Base-by-base conservation (phyloP, 2,329 filamentous ascomycete species). In the Fusarium aywerte region DNA sequence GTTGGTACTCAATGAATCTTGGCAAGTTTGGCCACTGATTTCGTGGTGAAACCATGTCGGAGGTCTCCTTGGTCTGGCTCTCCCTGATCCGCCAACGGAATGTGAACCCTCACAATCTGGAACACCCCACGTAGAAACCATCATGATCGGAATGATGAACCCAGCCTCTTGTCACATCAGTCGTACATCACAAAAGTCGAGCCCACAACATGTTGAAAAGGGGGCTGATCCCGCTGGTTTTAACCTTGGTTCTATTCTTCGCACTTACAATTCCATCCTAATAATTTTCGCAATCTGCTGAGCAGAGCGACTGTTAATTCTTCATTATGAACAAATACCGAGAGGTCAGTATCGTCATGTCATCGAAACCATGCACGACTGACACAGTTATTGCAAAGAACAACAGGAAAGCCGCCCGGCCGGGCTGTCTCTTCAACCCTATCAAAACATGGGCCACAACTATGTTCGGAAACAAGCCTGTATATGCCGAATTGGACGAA, bases 41-140 rank as follows among this genome's bases (percentile, higher is more conserved):
- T 35, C 23, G 20, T 18, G 3, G 23, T 43, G 16, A 49, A 40
- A 52, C 33, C 16, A n/a, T 54, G 21, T 16, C 42, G 16, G 13
- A 21, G n/a, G 23, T 13, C 25, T 21, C 32, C 20, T 52, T 47
- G 18, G 52, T 27, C 18, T 38, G 20, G 18, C 21, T 25, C 56
- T 55, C 65, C 64, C 62, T 67, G 58, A 69, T 69, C 49, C 25
- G 11, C 55, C n/a, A 44, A 40, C 47, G 68, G 68, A 70, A 70
- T 70, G 52, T 20, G 42, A 32, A 15, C 20, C 29, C 21, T 38
- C 50, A 27, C n/a, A 64, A 53, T 61, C 52, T 61, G 49, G 67
- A 58, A 65, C 65, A 58, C 25, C 25, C 20, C 16, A 55, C 31
- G 15, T 36, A 29, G 56, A 52, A 45, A 43, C 47, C 11, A 49